Evolutionary conservation across 1,284 basidiomycete genomes (phyloP), one percentile per base, ranked within the genome.

Genomic region (Papiliotrema fonsecae): DNA sequence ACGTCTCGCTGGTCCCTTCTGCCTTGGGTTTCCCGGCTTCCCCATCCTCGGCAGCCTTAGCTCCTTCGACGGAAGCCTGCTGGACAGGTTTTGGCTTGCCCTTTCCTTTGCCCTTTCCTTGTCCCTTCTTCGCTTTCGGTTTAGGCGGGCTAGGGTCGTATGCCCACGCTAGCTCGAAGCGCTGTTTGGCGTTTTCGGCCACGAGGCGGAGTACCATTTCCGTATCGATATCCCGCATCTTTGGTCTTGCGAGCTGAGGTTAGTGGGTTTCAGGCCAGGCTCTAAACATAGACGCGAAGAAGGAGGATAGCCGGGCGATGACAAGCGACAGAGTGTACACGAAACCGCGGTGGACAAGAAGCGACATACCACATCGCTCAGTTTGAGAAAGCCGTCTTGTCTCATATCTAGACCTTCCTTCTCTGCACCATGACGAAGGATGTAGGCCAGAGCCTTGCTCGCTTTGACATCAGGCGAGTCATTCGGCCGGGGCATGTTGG

Each of bases 361-460:
- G 35, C 26, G 48, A 79, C 84, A 60, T 60, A 90, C 88, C 54
- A 91, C 73, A 52, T 89, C 86, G 1, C 75, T 69, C 0, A 92
- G 83, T 51, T 78, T 78, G 0, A 90, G 80, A 64, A 82, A 93
- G 1, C 91, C 91, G 70, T 93, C 90, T 2, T 77, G 61, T 3
- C 89, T 81, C 73, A 93, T 84, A 2, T 75, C 60, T 2, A 96
- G 73, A 0, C 82, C 80, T 61, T 92, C 86, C 45, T 82, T 82
- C 57, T 82, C 77, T 0, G 88, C 87, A 0, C 87, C 88, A 70
- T 94, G 90, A 3, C 89, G 80, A 4, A 94, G 77, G 24, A 94
- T 79, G 78, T 87, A 93, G 0, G 88, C 83, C 0, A 94, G 74
- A 0, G 87, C 85, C 67, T 91, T 90, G 18, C 86, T 88, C 19